Base-by-base conservation (phyloP, 2,329 filamentous ascomycete genomes). In the Fusarium sp. region DNA sequence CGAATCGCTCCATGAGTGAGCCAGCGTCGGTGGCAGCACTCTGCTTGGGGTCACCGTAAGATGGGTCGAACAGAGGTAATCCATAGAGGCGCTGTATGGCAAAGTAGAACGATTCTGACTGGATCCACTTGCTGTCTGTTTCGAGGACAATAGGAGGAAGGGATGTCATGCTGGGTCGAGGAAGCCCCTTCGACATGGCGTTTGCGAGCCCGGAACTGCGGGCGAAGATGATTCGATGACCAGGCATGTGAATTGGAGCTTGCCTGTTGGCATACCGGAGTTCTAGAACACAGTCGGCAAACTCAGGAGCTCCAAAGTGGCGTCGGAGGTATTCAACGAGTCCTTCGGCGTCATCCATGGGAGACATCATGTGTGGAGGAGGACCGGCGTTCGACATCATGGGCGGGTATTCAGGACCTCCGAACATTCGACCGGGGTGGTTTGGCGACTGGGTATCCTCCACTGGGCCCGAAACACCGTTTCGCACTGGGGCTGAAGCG, bases 31-130 rank as follows among this genome's bases (percentile, higher is more conserved):
- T 75, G 30, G 81, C 71, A 4, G 79, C 76, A 7, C 70, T 72
- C 13, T 76, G 73, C 23, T 79, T 75, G 25, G 71, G 52, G 11
- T 70, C 68, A 34, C 67, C 69, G 26, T 71, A 75, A 26, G 75
- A 76, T 1, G 77, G 76, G 3, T 74, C 75, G 34, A 88, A 79
- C 7, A 89, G 79, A 1, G 85, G 84, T 58, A 83, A 81, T 30
- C 87, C 84, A 67, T 90, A 90, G 7, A 90, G 79, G 45, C 84
- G 81, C 72, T 89, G 86, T n/a, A 87, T 79, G 3, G 85, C 85
- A 75, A 83, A 83, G 77, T 84, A 86, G 75, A 89, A 89, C 3
- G 85, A 81, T 71, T 89, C 86, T 6, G 85, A 82, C 25, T 84
- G 83, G 28, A 89, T 76, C 78, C 85, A 88, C 31, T 82, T 81